Evolutionary conservation across 441 rosid species (phyloP), one percentile per base, ranked within the genome.

Genomic region (Adansonia rubrostipa): DNA sequence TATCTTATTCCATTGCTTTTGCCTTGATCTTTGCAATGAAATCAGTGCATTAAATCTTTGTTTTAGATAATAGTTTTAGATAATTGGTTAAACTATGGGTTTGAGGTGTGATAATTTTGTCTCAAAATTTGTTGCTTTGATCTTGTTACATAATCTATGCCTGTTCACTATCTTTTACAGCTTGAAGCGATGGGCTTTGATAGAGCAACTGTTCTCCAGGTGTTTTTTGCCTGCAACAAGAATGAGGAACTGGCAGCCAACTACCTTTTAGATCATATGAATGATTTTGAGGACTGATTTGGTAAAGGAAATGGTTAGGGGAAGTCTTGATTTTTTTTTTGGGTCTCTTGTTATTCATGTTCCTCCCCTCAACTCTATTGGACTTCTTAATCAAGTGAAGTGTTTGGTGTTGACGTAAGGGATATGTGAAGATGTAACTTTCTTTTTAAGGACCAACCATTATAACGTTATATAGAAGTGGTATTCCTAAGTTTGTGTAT

Each of bases 91-190:
- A 22, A 10, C 3, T 24, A 64, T 28, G 14, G 67, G 11, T 33
- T 3, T 19, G 5, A 19, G 63, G 28, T 13, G 20, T 58, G 28
- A 20, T 58, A 20, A 24, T 28, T 63, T 11, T 13, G 17, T 14
- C 42, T 20, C 9, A 9, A 50, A 8, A 36, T 50, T 45, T 22
- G 60, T 47, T 48, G 57, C 74, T 6, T 33, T 64, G 19, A 63
- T 6, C 7, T 33, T 17, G 60, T 8, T 14, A 61, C 54, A 33
- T 78, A 10, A 19, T n/a, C 24, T 45, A 0, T 8, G 40, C 28
- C 33, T 17, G n/a, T 8, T 33, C 5, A 24, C 10, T 13, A 13
- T 57, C 9, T 22, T 15, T 71, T 81, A 48, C 94, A 94, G 97
- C 91, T 28, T 28, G 36, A 28, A 2, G 36, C 36, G 2, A 28